These are phyloP conservation scores for Ramicandelaber brevisporus DNA, from an alignment of 192 early-diverging fungal species.

Conservation along the genomic window DNA sequence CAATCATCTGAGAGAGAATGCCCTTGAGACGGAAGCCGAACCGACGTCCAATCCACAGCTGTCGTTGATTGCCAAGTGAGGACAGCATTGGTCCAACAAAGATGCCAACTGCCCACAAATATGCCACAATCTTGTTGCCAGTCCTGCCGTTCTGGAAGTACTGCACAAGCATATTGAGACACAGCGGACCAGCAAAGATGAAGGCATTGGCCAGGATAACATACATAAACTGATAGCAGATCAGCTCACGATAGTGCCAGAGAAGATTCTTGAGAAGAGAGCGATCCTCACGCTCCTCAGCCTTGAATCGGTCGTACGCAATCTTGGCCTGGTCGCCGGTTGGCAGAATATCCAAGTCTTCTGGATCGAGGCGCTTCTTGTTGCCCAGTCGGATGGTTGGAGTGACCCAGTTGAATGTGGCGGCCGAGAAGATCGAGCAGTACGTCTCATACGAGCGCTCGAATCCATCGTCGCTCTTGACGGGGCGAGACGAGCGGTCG, in stretches of 20 bases:
- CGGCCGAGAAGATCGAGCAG: too few relatives aligned
- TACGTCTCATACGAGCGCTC: too few relatives aligned
- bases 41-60: conserved; percentile 34
- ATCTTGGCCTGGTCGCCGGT: too few relatives aligned
- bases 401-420: too few relatives aligned
- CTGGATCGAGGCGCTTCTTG: too few relatives aligned
- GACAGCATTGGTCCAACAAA: conserved; percentile 19
- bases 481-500: too few relatives aligned
- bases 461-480: too few relatives aligned
- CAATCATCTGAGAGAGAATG: conserved; percentile 32
- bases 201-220: too few relatives aligned
- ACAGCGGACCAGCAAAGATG: conserved; percentile 15
- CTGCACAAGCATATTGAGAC: conserved; percentile 12
- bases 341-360: too few relatives aligned
- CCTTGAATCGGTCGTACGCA: too few relatives aligned
- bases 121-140: conserved; percentile 5
- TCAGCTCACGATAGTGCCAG: conserved; percentile 4
- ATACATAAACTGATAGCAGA: conserved; percentile 6
- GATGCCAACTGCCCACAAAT: conserved; percentile 21
- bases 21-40: conserved; percentile 31
- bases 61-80: conserved; percentile 11
- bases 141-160: conserved; percentile 12
- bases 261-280: conserved; percentile 5
- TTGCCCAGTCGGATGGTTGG: too few relatives aligned
- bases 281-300: too few relatives aligned